phyloP scores from a whole-genome alignment of 2,329 filamentous ascomycete genomes.

The Penicillium fuscoglaucum region DNA sequence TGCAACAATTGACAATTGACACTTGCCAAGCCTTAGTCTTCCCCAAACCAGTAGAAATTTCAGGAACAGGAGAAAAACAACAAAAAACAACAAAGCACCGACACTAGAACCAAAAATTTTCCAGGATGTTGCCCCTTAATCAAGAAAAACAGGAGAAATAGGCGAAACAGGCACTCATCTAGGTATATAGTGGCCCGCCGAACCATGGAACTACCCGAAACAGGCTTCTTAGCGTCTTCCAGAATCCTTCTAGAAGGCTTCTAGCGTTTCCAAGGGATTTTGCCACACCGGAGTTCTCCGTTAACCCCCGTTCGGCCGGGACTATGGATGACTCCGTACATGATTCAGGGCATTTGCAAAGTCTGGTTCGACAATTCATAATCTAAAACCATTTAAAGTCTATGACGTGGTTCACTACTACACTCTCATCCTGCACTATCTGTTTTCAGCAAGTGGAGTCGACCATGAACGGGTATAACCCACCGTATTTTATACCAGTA shows the following conservation, averaged over 20 bases:
- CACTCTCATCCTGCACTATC: background rate
- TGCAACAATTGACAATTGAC: background rate
- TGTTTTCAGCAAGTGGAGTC: slow-evolving; percentile 9
- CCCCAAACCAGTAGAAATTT: background rate
- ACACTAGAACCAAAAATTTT: background rate
- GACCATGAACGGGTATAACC: background rate
- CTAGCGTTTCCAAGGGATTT: slow-evolving; percentile 22
- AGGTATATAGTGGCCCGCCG: background rate
- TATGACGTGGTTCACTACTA: slow-evolving; percentile 14
- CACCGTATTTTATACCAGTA: background rate
- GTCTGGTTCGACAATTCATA: background rate
- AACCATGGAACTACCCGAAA: slow-evolving; percentile 7
- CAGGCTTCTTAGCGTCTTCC: slow-evolving; percentile 30
- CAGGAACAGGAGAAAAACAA: slow-evolving; percentile 2
- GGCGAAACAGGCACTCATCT: background rate
- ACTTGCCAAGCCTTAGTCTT: slow-evolving; percentile 3
- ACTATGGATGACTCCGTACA: background rate
- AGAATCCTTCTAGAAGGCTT: slow-evolving; percentile 36
- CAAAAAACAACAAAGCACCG: background rate
- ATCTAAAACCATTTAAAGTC: slow-evolving; percentile 3
- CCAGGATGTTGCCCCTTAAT: slow-evolving; percentile 1
- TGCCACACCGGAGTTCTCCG: slow-evolving; percentile 16
- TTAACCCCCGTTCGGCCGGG: background rate
- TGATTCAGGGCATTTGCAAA: background rate
- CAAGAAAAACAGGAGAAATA: background rate